Base-by-base conservation (phyloP, 2,329 filamentous ascomycete genomes). In the Fusarium robinianum region DNA sequence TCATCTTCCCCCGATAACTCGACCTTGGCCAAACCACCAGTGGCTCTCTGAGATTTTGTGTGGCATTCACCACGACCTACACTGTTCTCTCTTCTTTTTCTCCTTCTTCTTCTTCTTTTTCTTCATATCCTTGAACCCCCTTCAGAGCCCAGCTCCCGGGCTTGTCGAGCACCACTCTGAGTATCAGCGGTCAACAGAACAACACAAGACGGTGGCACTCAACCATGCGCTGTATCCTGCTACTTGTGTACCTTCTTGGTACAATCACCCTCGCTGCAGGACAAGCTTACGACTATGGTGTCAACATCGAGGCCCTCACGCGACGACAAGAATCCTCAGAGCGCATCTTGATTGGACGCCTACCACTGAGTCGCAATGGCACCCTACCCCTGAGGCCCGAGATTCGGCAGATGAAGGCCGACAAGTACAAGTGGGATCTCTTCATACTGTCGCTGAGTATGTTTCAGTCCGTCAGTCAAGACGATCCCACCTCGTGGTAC, bases 371-470 rank as follows among this genome's bases (percentile, higher is more conserved):
- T 33, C 53, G 51, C 17, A 69, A 75, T 49, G 70, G 67, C 27
- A 68, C 67, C 11, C 52, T 73, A 7, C 75, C 72, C 9, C 42
- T 72, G 24, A 79, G 89, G 52, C 74, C 76, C 35, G 87, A 94
- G 61, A 80, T 95, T 52, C 76, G 84, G 31, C 72, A 85, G 25
- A 73, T 95, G 56, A 72, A 80, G 52, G 69, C 77, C 40, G 78
- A 88, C 45, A 63, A 76, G 7, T 81, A 88, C 58, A 77, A 79
- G 62, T 90, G 85, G 82, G 89, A 88, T 63, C 68, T 95, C 46
- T 95, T 86, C 66, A 72, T 95, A 17, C 77, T 92, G 34, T 86
- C 85, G 9, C 75, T 94, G 58, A 81, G 80, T 64, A 81, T 83
- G 70, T 82, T 92, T 72, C 84, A 89, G 68, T 78, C 74, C 49